Evolutionary conservation across 1,284 basidiomycete species (phyloP).

Genomic region (Boletellus dicymbophilus): DNA sequence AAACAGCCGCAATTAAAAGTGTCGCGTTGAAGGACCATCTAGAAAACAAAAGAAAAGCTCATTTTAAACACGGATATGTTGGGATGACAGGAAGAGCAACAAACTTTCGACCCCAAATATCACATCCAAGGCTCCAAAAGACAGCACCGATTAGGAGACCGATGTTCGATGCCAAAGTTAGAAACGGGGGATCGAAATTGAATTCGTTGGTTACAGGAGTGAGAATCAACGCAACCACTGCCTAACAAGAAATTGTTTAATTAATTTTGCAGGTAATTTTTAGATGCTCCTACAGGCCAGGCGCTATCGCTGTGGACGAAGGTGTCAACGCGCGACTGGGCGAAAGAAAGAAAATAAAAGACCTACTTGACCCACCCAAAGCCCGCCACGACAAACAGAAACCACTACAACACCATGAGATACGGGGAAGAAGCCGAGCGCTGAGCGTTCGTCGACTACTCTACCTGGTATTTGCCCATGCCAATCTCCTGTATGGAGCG

Average conservation of each 20-base stretch:
- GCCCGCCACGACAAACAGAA: slow-evolving; percentile 57
- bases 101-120: slow-evolving; percentile 62
- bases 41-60: too few species aligned
- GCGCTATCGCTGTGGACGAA: slow-evolving; percentile 40
- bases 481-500: slow-evolving; percentile 61
- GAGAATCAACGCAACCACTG: slow-evolving; percentile 56
- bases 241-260: slow-evolving; percentile 30
- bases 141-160: slow-evolving; percentile 66
- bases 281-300: slow-evolving; percentile 48
- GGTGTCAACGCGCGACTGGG: not conserved
- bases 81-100: slow-evolving; percentile 9
- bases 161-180: slow-evolving; percentile 59
- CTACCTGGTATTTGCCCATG: slow-evolving; percentile 70
- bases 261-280: not conserved
- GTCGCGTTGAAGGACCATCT: slow-evolving; percentile 79
- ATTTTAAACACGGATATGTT: too few species aligned
- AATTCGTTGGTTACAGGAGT: slow-evolving; percentile 60
- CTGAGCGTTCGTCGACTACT: slow-evolving; percentile 8
- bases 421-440: not conserved
- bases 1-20: slow-evolving; percentile 67
- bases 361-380: slow-evolving; percentile 75
- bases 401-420: slow-evolving; percentile 40
- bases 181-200: slow-evolving; percentile 52
- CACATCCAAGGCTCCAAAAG: slow-evolving; percentile 65
- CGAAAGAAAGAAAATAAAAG: not conserved